Base-by-base conservation (phyloP, 1,139 yeast genomes). In the Scheffersomyces insectosa region DNA sequence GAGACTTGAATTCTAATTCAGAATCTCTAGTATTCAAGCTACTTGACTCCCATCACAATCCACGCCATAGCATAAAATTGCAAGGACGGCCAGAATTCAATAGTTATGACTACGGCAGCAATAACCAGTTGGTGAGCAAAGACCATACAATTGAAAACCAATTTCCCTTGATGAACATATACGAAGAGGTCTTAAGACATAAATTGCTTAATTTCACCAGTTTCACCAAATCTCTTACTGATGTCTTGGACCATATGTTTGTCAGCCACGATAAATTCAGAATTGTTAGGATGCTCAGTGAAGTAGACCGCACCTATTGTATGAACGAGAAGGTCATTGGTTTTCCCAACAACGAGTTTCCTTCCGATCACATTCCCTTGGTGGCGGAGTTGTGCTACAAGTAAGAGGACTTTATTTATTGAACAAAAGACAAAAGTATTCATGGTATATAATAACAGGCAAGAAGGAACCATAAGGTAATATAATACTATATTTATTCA, bases 1-100 rank as follows among this genome's bases (percentile, higher is more conserved):
- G 85, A 1, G 86, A 81, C 55, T 69, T 79, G 47, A 81, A 81
- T 52, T 79, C 85, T 0, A 65, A 66, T 7, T 76, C 77, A 6
- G 58, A 62, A 20, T 79, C 84, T 1, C 62, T 72, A 42, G 83
- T 79, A 7, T 72, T 73, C 40, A 62, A 69, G 28, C 71, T 77
- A 49, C 55, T 80, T 41, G 65, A 66, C n/a, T 31, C 34, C 30
- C 63, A 74, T 0, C 74, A 69, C 3, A 47, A 51, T 5, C 25
- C 16, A 27, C 28, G 28, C 12, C 33, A 28, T 23, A 8, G 20
- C 6, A 48, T 75, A 7, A 59, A 66, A 38, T 50, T 72, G 14
- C 45, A 63, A 43, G 39, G 59, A 5, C 54, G 60, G 38, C 43
- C 37, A 30, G 63, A 49, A 40, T 63, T 66, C 39, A 56, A 60